These are phyloP conservation scores for Aspergillus egyptiacus DNA, from an alignment of 495 filamentous ascomycete species.

Conservation along the genomic window DNA sequence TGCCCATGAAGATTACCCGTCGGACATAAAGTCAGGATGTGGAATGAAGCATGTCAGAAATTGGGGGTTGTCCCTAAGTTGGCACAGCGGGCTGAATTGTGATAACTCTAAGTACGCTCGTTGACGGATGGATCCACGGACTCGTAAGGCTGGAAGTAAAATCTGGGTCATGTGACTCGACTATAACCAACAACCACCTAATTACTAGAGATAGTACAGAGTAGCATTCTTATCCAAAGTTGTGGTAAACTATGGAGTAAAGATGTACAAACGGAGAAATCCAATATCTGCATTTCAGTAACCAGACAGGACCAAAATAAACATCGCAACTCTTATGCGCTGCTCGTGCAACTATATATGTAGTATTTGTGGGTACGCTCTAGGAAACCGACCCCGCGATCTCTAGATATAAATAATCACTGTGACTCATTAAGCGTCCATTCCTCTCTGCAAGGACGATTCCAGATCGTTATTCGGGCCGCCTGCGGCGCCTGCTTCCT, in stretches of 20 bases:
- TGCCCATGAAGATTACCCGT: conserved; percentile 25
- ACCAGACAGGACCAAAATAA: neutral
- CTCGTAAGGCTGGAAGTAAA: no score
- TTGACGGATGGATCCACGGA: no score
- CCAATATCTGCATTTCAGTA: conserved; percentile 1
- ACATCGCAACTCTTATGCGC: conserved; percentile 1
- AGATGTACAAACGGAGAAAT: neutral
- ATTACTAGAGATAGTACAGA: no score
- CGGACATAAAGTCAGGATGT: neutral
- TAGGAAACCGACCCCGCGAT: conserved; percentile 18
- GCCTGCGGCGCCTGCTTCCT: conserved; percentile 58
- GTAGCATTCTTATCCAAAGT: no score
- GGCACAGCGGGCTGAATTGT: no score
- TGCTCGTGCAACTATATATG: conserved; percentile 13
- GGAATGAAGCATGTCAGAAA: no score
- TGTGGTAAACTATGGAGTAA: neutral
- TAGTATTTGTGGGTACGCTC: conserved; percentile 2
- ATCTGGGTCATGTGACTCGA: no score
- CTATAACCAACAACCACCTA: no score
- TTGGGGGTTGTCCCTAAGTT: no score
- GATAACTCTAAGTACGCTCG: no score
- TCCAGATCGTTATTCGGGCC: conserved; percentile 60
- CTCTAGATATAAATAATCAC: conserved; percentile 9
- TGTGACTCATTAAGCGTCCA: conserved; percentile 49
- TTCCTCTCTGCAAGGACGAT: conserved; percentile 75